Percentiles rank a stretch among this genome's conserved stretches.
Conservation (phyloP, 2,329 filamentous ascomycete genomes). For the Cladophialophora carrionii region DNA sequence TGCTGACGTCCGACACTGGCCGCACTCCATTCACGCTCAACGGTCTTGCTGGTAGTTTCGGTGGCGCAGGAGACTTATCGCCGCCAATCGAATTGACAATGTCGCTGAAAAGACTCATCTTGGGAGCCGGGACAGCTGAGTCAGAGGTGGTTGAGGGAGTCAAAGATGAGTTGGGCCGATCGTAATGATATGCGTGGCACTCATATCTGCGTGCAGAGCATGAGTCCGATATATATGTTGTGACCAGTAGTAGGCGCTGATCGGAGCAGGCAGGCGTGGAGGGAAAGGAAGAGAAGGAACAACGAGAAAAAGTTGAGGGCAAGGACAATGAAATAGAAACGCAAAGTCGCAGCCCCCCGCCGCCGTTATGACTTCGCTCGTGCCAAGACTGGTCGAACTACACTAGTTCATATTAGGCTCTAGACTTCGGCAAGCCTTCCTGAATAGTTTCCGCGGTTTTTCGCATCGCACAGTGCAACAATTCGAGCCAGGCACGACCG, state of each 20-base stretch:
- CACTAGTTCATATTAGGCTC: conserved; percentile 13
- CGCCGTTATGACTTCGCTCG: conserved; percentile 2
- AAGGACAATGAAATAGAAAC: conserved; percentile 13
- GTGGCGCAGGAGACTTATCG: conserved; percentile 41
- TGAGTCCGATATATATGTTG: background rate
- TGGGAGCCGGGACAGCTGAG: conserved; percentile 6
- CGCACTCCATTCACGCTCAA: conserved; percentile 28
- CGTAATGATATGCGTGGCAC: conserved; percentile 9
- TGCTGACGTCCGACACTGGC: conserved; percentile 17
- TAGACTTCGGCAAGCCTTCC: conserved; percentile 26
- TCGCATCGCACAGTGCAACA: conserved; percentile 36
- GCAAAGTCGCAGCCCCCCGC: conserved; percentile 17
- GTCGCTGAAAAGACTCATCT: conserved; percentile 52
- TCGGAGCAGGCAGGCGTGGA: background rate
- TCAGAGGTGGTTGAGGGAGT: conserved; percentile 7
- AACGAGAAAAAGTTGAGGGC: conserved; percentile 8
- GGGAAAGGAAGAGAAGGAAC: background rate
- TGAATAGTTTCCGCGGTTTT: conserved; percentile 36
- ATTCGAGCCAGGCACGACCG: conserved; percentile 22
- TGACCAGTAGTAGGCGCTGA: background rate
- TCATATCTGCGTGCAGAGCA: conserved; percentile 21
- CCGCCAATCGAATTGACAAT: conserved; percentile 56
- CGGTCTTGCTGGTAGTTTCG: conserved; percentile 26
- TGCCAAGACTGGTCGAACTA: conserved; percentile 2
- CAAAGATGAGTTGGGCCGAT: conserved; percentile 10